Conservation (phyloP, 345 rosid genomes). For the Raphanus sativus region DNA sequence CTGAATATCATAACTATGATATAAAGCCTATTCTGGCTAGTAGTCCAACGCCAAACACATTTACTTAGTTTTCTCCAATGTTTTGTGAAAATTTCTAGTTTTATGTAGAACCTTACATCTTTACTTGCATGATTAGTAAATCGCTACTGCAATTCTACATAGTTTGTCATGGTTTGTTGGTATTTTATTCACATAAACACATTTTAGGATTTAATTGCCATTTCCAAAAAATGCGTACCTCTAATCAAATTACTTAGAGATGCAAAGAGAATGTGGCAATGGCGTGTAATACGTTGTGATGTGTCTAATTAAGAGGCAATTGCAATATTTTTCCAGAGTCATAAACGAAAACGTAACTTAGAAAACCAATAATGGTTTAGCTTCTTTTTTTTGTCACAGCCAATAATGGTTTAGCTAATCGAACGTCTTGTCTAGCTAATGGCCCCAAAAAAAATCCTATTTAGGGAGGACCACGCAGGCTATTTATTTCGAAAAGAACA, state of each 20-base stretch:
- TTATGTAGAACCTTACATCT: neutral
- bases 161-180: neutral
- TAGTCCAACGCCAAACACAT: neutral
- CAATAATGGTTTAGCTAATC: constrained; percentile 1
- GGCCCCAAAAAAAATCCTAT: neutral
- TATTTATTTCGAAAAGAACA: neutral
- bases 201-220: neutral
- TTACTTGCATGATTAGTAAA: neutral
- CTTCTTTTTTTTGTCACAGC: no score
- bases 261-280: neutral
- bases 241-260: neutral
- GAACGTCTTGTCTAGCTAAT: no score
- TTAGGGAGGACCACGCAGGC: neutral
- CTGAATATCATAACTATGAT: neutral
- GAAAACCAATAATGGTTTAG: constrained; percentile 16
- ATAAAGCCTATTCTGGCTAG: neutral
- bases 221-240: neutral
- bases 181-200: neutral
- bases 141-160: neutral
- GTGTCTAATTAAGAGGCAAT: constrained; percentile 2
- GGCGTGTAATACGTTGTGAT: neutral
- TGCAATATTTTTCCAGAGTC: neutral
- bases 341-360: constrained; percentile 26
- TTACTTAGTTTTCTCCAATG: neutral
- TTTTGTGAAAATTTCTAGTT: neutral